These are phyloP conservation scores for Neurospora terricola DNA, from an alignment of 495 filamentous ascomycete species.

Conservation along the genomic window DNA sequence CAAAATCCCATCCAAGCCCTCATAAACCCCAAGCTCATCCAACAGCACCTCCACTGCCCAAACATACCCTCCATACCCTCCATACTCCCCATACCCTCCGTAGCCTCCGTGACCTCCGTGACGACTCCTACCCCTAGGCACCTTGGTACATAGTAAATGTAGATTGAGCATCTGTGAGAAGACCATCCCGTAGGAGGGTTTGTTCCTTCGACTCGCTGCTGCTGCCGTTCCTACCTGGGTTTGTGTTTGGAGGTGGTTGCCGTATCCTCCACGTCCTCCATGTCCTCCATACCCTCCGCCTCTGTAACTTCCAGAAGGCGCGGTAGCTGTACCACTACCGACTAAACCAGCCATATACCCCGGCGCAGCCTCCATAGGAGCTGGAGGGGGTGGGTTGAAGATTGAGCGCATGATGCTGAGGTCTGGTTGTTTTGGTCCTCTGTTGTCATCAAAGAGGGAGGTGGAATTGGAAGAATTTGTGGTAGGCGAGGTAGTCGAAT, in stretches of 20 bases:
- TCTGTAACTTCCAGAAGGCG: neutral
- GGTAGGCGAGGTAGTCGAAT: slow-evolving; percentile 20
- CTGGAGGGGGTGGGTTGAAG: slow-evolving; percentile 15
- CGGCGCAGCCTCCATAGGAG: neutral
- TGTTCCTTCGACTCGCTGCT: slow-evolving; percentile 12
- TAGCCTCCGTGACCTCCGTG: neutral
- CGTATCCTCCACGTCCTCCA: neutral
- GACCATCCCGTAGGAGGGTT: slow-evolving; percentile 33
- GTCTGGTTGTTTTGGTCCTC: neutral
- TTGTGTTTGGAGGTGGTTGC: neutral
- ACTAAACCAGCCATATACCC: neutral
- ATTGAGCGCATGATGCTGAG: slow-evolving; percentile 27
- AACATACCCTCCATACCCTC: slow-evolving; percentile 1
- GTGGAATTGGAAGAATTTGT: neutral
- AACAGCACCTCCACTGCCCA: slow-evolving; percentile 38
- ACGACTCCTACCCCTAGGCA: slow-evolving; percentile 18
- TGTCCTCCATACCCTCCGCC: neutral
- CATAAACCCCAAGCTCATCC: slow-evolving; percentile 30
- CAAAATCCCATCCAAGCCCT: neutral
- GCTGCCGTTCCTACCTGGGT: neutral
- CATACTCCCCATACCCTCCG: slow-evolving; percentile 1
- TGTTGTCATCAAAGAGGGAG: neutral
- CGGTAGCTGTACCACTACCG: neutral
- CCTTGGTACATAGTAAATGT: slow-evolving; percentile 31
- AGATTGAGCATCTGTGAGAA: slow-evolving; percentile 35